Conservation (phyloP, 1,284 basidiomycete genomes). For the Entoloma clypeatum region DNA sequence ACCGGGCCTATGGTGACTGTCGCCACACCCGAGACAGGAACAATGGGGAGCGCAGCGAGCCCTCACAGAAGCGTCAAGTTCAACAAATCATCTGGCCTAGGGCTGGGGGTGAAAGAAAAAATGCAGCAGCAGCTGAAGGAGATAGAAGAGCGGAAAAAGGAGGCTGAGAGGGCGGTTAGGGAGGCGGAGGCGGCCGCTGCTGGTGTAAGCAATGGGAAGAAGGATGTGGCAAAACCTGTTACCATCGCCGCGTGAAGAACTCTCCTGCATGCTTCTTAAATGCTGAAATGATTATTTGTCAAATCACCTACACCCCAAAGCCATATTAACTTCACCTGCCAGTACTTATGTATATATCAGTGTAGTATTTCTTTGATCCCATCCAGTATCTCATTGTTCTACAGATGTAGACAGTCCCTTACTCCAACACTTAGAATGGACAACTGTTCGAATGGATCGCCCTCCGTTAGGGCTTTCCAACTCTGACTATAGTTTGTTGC, state of each 20-base stretch:
- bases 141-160: constrained; percentile 52
- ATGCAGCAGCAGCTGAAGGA: constrained; percentile 57
- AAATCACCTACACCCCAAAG: background rate
- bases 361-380: background rate
- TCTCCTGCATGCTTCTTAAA: too few relatives aligned
- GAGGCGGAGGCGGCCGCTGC: constrained; percentile 47
- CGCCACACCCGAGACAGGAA: constrained; percentile 57
- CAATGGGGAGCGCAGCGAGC: constrained; percentile 53
- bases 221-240: constrained; percentile 52
- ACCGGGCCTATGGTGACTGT: constrained; percentile 57
- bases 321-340: background rate
- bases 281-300: too few relatives aligned
- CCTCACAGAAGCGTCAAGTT: constrained; percentile 67
- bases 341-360: constrained; percentile 7
- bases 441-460: constrained; percentile 5
- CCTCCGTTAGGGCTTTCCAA: too few relatives aligned
- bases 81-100: constrained; percentile 40
- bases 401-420: too few relatives aligned
- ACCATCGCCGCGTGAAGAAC: constrained; percentile 47
- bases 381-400: background rate
- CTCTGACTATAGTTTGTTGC: too few relatives aligned
- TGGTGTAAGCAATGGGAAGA: constrained; percentile 49
- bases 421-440: constrained; percentile 7
- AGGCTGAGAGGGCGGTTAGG: constrained; percentile 56
- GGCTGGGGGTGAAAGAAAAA: constrained; percentile 46